Base-by-base conservation (phyloP, 2,329 filamentous ascomycete species). In the Penicillium sp. region DNA sequence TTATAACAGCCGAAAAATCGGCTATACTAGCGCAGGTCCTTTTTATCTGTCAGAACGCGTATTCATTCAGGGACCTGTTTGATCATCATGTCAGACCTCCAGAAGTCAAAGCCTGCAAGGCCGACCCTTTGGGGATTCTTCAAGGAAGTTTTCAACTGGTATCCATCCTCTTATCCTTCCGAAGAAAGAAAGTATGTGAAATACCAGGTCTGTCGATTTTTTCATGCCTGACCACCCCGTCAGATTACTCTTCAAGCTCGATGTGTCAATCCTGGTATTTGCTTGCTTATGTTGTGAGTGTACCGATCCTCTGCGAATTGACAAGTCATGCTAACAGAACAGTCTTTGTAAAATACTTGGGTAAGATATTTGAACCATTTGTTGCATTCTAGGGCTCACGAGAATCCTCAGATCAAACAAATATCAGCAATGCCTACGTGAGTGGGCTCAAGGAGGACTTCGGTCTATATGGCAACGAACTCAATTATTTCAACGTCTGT, bases 341-440 rank as follows among this genome's bases (percentile, higher is more conserved):
- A 70, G 65, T 67, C 46, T 69, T 70, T 35, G 65, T 68, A 24
- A 68, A 69, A 26, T 68, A 64, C 37, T 44, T 72, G n/a, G 66
- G 65, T 67, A 59, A 24, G 46, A 22, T 44, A 27, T 35, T 14
- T 16, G 19, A 4, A 27, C 2, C 35, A 5, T 10, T 39, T 39
- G 1, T 39, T 39, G 16, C n/a, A 10, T 39, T 19, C 35, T 21
- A 42, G 39, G 24, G 21, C 33, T 27, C 4, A 45, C 44, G 39
- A 53, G 31, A 21, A 19, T 14, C 1, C 14, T 53, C 33, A 68
- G 69, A 71, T 50, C 70, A 71, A 42, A 67, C 70, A 2, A 71
- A 71, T 46, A 71, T 71, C 54, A 71, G 60, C 62, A 72, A 72
- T 65, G 71, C 71, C 19, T 73, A 72, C 16, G 69, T 71, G 7